Conservation (phyloP, 768 basidiomycete species). For the Collybia sordida region DNA sequence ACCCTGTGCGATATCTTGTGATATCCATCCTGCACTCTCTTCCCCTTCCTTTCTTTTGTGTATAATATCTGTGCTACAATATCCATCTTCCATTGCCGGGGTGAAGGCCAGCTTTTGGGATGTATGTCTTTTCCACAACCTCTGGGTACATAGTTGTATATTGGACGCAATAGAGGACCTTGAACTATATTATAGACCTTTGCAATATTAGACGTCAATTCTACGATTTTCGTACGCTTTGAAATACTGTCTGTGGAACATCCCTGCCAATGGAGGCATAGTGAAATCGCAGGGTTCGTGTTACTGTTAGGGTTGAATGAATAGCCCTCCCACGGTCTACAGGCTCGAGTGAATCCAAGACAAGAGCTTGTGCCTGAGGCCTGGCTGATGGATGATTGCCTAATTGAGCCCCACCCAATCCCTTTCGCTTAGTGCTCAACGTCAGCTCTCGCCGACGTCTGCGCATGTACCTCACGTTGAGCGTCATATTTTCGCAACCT, state of each 20-base stretch:
- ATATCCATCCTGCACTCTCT: not conserved
- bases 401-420: slow-evolving; percentile 10
- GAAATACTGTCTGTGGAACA: no score
- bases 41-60: slow-evolving; percentile 4
- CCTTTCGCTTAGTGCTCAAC: slow-evolving; percentile 10
- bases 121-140: no score
- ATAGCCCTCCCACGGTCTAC: no score
- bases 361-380: not conserved
- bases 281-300: not conserved
- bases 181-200: not conserved
- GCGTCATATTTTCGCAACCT: not conserved
- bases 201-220: not conserved
- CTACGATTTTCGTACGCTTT: no score
- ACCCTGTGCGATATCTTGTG: no score
- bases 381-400: slow-evolving; percentile 6
- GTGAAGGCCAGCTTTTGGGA: not conserved
- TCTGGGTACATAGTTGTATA: not conserved
- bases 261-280: no score
- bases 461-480: not conserved
- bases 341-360: no score
- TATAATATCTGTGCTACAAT: slow-evolving; percentile 9
- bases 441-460: not conserved
- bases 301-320: no score
- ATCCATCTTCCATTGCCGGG: slow-evolving; percentile 1
- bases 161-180: not conserved